These are phyloP conservation scores for Vitis vinifera DNA, from an alignment of 164 flowering plant genomes.

Conservation along the genomic window DNA sequence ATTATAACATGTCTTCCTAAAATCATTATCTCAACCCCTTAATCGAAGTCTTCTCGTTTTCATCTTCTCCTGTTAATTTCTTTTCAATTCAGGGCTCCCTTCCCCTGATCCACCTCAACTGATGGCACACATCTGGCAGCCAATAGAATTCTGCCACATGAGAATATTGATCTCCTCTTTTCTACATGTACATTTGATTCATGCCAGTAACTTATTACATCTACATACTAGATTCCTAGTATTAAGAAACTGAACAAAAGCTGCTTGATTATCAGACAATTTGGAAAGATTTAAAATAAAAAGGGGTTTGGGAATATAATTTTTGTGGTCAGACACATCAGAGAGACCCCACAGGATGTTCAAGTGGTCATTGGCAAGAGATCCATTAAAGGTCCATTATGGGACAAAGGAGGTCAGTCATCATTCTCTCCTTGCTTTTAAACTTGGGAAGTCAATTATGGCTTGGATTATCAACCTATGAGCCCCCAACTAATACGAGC, in stretches of 20 bases:
- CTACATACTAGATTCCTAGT: no score
- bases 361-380: constrained; percentile 2
- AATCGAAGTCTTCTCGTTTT: neutral
- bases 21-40: constrained; percentile 17
- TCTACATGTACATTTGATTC: neutral
- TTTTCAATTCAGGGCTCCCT: neutral
- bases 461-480: neutral
- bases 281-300: neutral
- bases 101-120: neutral
- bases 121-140: neutral
- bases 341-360: neutral
- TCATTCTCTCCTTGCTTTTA: neutral
- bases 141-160: neutral
- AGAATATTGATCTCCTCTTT: no score
- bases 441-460: neutral
- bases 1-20: constrained; percentile 14
- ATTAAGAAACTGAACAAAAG: no score
- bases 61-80: neutral
- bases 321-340: neutral
- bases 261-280: no score
- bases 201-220: neutral
- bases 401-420: constrained; percentile 13
- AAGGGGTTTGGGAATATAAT: neutral
- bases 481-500: neutral
- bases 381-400: neutral